Conservation (phyloP, 495 filamentous ascomycete genomes). For the Lentithecium fluviatile region DNA sequence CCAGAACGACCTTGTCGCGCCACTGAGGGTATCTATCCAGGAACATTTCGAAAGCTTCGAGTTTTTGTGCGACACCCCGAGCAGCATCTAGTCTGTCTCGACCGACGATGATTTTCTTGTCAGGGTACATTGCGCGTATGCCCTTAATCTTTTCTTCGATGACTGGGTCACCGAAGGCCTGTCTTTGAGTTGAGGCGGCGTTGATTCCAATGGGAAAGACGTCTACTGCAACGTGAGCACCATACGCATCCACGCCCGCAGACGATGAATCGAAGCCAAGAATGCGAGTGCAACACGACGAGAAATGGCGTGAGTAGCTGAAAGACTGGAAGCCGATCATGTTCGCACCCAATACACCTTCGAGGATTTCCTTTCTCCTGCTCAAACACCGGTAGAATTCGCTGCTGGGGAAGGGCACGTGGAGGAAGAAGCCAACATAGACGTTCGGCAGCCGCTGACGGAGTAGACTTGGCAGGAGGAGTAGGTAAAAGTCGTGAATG, state of each 20-base stretch:
- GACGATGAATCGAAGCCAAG: conserved; percentile 78
- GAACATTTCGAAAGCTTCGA: conserved; percentile 89
- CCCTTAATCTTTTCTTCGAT: conserved; percentile 64
- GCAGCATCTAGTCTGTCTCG: conserved; percentile 87
- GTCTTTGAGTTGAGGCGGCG: conserved; percentile 64
- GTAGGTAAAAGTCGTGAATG: conserved; percentile 88
- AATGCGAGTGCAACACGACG: conserved; percentile 85
- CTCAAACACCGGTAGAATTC: conserved; percentile 87
- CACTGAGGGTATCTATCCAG: conserved; percentile 83
- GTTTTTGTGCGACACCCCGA: conserved; percentile 85
- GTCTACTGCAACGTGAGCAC: conserved; percentile 80
- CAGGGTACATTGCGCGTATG: conserved; percentile 70
- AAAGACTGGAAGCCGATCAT: conserved; percentile 91
- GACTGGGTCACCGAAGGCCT: conserved; percentile 65
- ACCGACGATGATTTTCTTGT: conserved; percentile 91
- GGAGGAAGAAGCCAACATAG: conserved; percentile 88
- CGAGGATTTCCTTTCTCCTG: conserved; percentile 79
- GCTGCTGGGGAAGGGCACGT: conserved; percentile 90
- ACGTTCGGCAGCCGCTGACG: conserved; percentile 78
- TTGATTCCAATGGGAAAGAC: conserved; percentile 92
- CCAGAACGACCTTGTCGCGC: conserved; percentile 86
- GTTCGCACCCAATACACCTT: conserved; percentile 83
- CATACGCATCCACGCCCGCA: conserved; percentile 82
- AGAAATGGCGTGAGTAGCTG: conserved; percentile 88
- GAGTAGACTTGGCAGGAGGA: conserved; percentile 80